Base-by-base conservation (phyloP, 2,329 filamentous ascomycete species). In the Colletotrichum shisoi region DNA sequence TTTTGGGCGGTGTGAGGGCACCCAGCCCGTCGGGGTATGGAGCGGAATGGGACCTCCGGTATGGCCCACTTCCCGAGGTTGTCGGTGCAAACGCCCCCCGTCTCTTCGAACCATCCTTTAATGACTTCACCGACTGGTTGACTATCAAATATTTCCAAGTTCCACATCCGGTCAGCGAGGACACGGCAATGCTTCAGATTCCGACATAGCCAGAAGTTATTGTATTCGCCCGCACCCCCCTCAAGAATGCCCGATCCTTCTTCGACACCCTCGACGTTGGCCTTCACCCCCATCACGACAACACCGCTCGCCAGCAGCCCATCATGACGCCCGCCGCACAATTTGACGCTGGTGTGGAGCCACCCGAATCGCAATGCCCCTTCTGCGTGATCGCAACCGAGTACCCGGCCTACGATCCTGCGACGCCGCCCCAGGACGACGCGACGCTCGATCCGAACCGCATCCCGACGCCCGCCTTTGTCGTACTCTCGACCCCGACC, bases 401-500 rank as follows among this genome's bases (percentile, higher is more conserved):
- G 63, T 88, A 85, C 74, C 69, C 78, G 0, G 79, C 85, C 2
- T 85, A 81, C 76, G 73, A 81, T 61, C 81, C 83, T 3, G 57
- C 74, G 34, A 45, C 71, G 1, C 84, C 85, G 0, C 84, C 84
- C 0, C 57, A 77, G 1, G 52, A 79, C 15, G 71, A 76, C 51
- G 74, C 78, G 11, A 72, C 75, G 5, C 73, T 80, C 68, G 75
- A 69, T 67, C 77, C 74, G 1, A 73, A 70, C 17, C 70, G 71
- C 9, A 79, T 80, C 9, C 72, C 75, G 1, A 82, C 84, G 1
- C 71, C 82, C 12, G 80, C 86, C 19, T 89, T 87, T 73, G 74
- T 97, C 37, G 85, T 97, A 39, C 85, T 97, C 66, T 92, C 91
- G 2, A 95, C 92, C 0, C 88, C 88, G 1, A 78, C 88, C 69